Conservation (phyloP, 2,329 filamentous ascomycete species). For the Neophaeococcomyces mojaviensis region DNA sequence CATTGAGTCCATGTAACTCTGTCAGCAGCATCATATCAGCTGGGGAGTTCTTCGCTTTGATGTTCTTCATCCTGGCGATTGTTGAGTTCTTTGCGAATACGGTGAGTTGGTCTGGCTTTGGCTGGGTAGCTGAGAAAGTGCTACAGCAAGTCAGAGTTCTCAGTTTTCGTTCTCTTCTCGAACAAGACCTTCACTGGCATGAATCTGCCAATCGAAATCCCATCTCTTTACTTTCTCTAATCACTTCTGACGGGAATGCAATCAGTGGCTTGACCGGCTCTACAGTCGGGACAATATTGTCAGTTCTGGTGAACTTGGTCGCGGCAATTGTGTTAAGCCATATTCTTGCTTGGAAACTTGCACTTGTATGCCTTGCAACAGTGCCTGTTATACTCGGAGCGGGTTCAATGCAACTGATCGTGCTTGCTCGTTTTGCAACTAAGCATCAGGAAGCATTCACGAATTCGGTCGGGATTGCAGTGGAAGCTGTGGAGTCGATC, state of each 20-base stretch:
- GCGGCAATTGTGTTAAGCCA: constrained; percentile 62
- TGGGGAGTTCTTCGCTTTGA: constrained; percentile 48
- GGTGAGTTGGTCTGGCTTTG: constrained; percentile 42
- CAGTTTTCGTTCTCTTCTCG: constrained; percentile 18
- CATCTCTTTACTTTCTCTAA: constrained; percentile 55
- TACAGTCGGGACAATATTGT: constrained; percentile 64
- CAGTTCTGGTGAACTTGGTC: constrained; percentile 67
- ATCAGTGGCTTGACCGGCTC: constrained; percentile 51
- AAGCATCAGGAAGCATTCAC: constrained; percentile 45
- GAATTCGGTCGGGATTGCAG: constrained; percentile 43
- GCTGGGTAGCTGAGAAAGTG: constrained; percentile 13
- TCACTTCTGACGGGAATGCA: constrained; percentile 62
- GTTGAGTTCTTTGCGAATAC: constrained; percentile 56
- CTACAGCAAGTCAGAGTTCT: constrained; percentile 15
- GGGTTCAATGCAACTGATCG: constrained; percentile 57
- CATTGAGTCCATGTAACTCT: constrained; percentile 47
- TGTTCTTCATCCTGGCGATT: constrained; percentile 55
- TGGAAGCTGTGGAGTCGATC: constrained; percentile 47
- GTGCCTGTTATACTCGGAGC: constrained; percentile 62
- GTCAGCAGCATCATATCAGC: constrained; percentile 40
- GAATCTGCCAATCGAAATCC: constrained; percentile 58
- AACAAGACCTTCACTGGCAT: constrained; percentile 51
- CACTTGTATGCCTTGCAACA: constrained; percentile 61
- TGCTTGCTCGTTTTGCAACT: constrained; percentile 53
- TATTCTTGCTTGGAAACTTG: constrained; percentile 69